Percentiles rank a stretch among this genome's conserved stretches.
These are phyloP conservation scores for Xerocomellus intermedius DNA, from an alignment of 768 basidiomycete species.

Conservation along the genomic window DNA sequence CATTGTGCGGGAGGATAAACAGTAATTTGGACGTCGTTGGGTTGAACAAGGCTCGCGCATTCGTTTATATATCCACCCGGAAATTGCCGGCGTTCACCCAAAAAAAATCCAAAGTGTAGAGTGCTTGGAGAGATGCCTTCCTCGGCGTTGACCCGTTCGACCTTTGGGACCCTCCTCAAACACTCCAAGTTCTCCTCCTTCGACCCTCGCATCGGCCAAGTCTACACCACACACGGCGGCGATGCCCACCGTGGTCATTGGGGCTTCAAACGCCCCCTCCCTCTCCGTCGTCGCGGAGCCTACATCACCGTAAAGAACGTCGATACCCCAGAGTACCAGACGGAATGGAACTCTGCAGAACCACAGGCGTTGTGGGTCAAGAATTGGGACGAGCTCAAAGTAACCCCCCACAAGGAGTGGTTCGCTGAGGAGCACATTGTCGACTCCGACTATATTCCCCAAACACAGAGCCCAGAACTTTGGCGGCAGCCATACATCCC, in stretches of 20 bases:
- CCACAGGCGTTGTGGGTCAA: constrained; percentile 64
- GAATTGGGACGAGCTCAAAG: constrained; percentile 59
- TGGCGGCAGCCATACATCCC: constrained; percentile 36
- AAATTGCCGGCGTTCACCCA: constrained; percentile 18
- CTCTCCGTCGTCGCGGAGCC: constrained; percentile 60
- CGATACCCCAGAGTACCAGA: constrained; percentile 73
- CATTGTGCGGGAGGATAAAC: constrained; percentile 50
- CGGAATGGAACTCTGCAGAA: constrained; percentile 73
- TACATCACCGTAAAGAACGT: constrained; percentile 65
- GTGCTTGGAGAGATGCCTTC: constrained; percentile 13
- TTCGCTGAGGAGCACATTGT: constrained; percentile 20
- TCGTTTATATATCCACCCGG: constrained; percentile 34
- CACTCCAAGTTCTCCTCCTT: constrained; percentile 80
- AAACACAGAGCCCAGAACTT: constrained; percentile 10
- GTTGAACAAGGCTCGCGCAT: constrained; percentile 9
- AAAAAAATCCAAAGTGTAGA: neutral
- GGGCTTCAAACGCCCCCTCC: constrained; percentile 82
- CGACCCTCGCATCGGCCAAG: constrained; percentile 73
- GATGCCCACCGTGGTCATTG: constrained; percentile 77
- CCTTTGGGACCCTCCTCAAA: constrained; percentile 74
- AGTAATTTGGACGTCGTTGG: constrained; percentile 83
- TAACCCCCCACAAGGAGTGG: constrained; percentile 13
- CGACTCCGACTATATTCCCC: constrained; percentile 28
- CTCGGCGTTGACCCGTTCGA: constrained; percentile 48
- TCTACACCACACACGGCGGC: constrained; percentile 69